Evolutionary conservation across 805 yeast genomes (phyloP).

Genomic region (Pichia eremophila): DNA sequence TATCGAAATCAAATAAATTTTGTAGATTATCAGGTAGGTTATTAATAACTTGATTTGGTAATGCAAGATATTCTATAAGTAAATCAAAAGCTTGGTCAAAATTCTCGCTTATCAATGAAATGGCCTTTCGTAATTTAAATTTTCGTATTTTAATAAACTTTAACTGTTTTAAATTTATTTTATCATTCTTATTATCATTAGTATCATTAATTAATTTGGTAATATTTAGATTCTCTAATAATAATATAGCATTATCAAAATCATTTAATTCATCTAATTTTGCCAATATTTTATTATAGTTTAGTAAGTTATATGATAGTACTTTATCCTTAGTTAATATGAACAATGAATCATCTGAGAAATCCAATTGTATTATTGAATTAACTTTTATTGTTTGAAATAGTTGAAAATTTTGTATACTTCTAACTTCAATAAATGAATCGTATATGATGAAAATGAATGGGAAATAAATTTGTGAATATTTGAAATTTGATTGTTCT

Average conservation of each 20-base stretch:
- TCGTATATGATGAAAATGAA: constrained; percentile 27
- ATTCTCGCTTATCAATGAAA: constrained; percentile 19
- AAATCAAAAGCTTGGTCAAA: constrained; percentile 31
- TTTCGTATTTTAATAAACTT: constrained; percentile 32
- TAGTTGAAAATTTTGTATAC: constrained; percentile 27
- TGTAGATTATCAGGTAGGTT: constrained; percentile 32
- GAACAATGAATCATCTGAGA: constrained; percentile 13
- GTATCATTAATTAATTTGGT: constrained; percentile 12
- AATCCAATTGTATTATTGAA: neutral
- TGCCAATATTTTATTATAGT: constrained; percentile 22
- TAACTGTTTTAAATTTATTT: constrained; percentile 19
- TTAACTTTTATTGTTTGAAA: constrained; percentile 22
- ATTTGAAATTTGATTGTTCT: constrained; percentile 14
- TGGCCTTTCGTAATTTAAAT: constrained; percentile 33
- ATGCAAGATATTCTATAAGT: constrained; percentile 48
- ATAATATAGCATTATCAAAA: constrained; percentile 35
- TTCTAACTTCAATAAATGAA: constrained; percentile 29
- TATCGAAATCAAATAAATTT: neutral
- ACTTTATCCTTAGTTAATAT: constrained; percentile 23
- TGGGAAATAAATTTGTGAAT: constrained; percentile 30
- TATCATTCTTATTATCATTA: neutral
- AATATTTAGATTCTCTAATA: constrained; percentile 29
- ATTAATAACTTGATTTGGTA: constrained; percentile 43
- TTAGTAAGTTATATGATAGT: constrained; percentile 16
- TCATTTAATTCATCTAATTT: constrained; percentile 22